Evolutionary conservation across 208 protist species (phyloP), one percentile per base, ranked within the genome.

Genomic region (Angomonas deanei): DNA sequence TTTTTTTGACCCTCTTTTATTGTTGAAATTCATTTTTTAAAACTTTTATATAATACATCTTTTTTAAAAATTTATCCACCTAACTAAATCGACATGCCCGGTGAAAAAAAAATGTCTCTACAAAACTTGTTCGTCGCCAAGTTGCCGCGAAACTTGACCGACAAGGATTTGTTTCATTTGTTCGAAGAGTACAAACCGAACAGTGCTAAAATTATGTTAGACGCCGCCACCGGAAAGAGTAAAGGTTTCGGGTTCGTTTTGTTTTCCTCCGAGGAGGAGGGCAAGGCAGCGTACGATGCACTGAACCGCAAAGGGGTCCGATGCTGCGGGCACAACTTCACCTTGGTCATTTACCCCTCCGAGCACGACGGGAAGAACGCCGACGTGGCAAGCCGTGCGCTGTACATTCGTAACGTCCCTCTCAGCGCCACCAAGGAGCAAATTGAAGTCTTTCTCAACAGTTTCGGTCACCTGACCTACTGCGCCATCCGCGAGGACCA

Each of bases 201-300:
- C n/a, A 77, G 80, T 52, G 77, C 93, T 4, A 84, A 98, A 21
- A 86, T 96, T 46, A 78, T 86, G 71, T 74, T 97, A 24, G 84
- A 88, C 15, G 80, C 94, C 15, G 88, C 88, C 46, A 92, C 82
- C 3, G 93, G 92, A 11, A 88, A 85, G 46, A 93, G 81, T 55
- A 86, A 91, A 39, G 91, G 97, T 31, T 98, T 98, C 66, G 97
- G 94, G 57, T 99, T 98, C 69, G 95, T 98, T 15, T 93, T 97
- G 58, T 98, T 97, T 68, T 79, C 91, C 17, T 74, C 70, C 2
- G 74, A 86, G 46, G 93, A 96, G 32, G 77, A 73, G 6, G 97
- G 96, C 10, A 58, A 74, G 13, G 77, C 71, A 46, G 90, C 87
- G 4, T 82, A 90, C 61, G 56, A 80, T 27, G 72, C 68, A 1